phyloP scores from a whole-genome alignment of 768 basidiomycete species.

The Rhodosporidiobolus sp. region DNA sequence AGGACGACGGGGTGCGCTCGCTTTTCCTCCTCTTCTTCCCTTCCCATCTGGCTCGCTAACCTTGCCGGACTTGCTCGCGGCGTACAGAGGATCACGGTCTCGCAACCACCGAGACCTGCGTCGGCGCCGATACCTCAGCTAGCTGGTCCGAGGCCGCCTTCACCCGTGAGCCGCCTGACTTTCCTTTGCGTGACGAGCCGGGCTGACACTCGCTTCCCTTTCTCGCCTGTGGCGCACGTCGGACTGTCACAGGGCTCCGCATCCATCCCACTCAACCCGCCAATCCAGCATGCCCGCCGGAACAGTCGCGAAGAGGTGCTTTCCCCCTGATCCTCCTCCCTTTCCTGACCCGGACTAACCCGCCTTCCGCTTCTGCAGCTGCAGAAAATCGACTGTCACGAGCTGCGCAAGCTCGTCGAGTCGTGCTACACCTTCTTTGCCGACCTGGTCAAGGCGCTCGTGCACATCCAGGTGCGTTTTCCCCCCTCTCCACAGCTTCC shows the following conservation, averaged over 20 bases:
- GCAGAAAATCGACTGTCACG: constrained; percentile 6
- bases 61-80: no score
- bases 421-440: neutral
- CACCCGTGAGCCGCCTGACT: constrained; percentile 1
- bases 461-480: neutral
- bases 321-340: neutral
- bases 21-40: neutral
- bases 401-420: neutral
- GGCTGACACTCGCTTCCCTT: neutral
- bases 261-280: neutral
- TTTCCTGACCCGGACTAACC: no score
- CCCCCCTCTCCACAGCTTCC: neutral
- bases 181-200: neutral
- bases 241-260: neutral
- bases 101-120: neutral
- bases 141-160: constrained; percentile 1
- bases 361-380: no score
- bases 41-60: neutral
- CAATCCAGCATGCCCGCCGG: neutral
- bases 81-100: neutral
- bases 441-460: neutral
- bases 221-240: neutral
- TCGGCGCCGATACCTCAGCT: neutral
- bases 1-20: neutral
- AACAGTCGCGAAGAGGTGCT: neutral